Conservation (phyloP, 2,329 filamentous ascomycete species). For the Chalara sp. region DNA sequence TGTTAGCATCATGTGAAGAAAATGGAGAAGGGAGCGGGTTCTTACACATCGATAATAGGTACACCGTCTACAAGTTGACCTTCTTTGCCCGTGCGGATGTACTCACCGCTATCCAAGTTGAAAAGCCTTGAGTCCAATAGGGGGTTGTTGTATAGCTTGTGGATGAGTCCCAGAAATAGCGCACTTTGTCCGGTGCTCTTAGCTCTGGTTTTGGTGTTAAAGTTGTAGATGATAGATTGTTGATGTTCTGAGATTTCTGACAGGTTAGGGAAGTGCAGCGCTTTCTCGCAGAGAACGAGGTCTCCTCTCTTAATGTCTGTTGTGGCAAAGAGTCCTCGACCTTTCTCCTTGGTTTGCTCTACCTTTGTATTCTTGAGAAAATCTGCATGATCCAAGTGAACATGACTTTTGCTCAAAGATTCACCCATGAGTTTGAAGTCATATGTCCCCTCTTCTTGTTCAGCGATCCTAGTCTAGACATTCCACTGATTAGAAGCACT, state of each 20-base stretch:
- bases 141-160: too few species aligned
- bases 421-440: constrained; percentile 8
- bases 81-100: too few species aligned
- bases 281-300: constrained; percentile 13
- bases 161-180: too few species aligned
- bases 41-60: too few species aligned
- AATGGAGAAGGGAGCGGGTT: too few species aligned
- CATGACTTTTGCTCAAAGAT: background rate
- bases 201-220: too few species aligned
- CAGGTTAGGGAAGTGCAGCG: constrained; percentile 10
- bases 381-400: constrained; percentile 10
- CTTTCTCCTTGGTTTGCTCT: background rate
- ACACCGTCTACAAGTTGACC: too few species aligned
- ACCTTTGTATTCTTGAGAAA: constrained; percentile 5
- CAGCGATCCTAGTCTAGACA: background rate
- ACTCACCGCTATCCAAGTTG: too few species aligned
- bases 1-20: background rate
- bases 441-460: constrained; percentile 9
- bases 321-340: constrained; percentile 8
- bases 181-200: too few species aligned
- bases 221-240: too few species aligned
- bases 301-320: constrained; percentile 6
- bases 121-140: too few species aligned
- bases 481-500: too few species aligned
- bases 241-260: constrained; percentile 8